Conservation (phyloP, 2,329 filamentous ascomycete species). For the Alternaria longipes region DNA sequence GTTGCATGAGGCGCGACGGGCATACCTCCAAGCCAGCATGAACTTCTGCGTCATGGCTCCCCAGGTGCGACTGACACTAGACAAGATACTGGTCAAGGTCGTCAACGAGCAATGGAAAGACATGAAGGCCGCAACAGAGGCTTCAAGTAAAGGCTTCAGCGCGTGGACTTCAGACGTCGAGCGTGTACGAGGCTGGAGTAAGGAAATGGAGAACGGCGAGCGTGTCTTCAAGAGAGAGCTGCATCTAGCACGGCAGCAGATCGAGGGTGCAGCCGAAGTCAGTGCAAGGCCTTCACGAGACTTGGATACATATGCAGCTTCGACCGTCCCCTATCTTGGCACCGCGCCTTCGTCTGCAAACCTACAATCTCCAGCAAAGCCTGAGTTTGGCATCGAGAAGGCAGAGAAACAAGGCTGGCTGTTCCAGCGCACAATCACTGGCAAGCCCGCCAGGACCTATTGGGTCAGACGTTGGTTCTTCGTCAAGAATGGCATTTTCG, state of each 20-base stretch:
- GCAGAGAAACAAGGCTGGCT: conserved; percentile 95
- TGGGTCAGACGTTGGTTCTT: conserved; percentile 97
- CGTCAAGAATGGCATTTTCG: conserved; percentile 93
- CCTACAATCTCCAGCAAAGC: conserved; percentile 62
- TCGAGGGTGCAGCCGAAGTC: conserved; percentile 79
- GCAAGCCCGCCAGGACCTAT: conserved; percentile 87
- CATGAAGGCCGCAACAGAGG: conserved; percentile 76
- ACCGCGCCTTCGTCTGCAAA: conserved; percentile 67
- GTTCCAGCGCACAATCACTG: conserved; percentile 80
- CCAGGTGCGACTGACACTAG: conserved; percentile 82
- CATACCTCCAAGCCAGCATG: conserved; percentile 90
- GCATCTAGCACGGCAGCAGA: conserved; percentile 77
- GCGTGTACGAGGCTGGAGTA: conserved; percentile 88
- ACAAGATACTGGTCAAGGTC: conserved; percentile 84
- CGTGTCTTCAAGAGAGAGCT: conserved; percentile 83
- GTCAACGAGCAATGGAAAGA: conserved; percentile 90
- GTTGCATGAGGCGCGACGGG: conserved; percentile 89
- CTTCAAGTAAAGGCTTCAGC: conserved; percentile 67
- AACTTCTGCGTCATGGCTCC: conserved; percentile 91
- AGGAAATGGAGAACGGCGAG: conserved; percentile 93
- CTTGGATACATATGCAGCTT: conserved; percentile 89
- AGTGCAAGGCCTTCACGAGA: conserved; percentile 84
- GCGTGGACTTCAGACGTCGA: conserved; percentile 85
- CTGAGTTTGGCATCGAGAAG: conserved; percentile 55
- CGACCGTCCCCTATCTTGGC: conserved; percentile 87